phyloP scores from a whole-genome alignment of 2,329 filamentous ascomycete genomes.

The Fusarium sp. region DNA sequence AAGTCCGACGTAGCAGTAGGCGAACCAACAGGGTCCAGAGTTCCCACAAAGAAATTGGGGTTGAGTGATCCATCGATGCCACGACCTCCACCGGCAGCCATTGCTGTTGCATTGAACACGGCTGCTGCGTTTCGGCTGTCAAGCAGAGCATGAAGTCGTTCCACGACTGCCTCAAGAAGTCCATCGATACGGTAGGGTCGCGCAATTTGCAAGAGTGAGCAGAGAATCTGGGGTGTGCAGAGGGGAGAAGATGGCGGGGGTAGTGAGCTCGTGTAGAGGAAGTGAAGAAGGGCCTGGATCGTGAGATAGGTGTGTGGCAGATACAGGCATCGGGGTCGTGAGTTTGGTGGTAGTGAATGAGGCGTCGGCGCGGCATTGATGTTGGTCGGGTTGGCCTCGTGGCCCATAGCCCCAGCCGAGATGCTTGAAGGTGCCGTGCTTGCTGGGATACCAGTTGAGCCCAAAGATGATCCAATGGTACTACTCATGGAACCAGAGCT shows the following conservation, averaged over 20 bases:
- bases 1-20: slow-evolving; percentile 52
- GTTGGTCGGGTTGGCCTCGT: slow-evolving; percentile 53
- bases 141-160: slow-evolving; percentile 87
- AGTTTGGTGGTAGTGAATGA: slow-evolving; percentile 67
- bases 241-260: slow-evolving; percentile 80
- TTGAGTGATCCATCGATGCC: slow-evolving; percentile 78
- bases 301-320: slow-evolving; percentile 93
- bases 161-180: slow-evolving; percentile 90
- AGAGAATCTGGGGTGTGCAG: slow-evolving; percentile 94
- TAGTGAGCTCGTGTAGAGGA: slow-evolving; percentile 91
- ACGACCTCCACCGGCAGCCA: slow-evolving; percentile 94
- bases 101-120: slow-evolving; percentile 97
- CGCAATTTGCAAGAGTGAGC: slow-evolving; percentile 92
- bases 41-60: slow-evolving; percentile 71
- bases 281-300: slow-evolving; percentile 90
- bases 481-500: slow-evolving; percentile 61
- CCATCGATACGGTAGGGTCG: slow-evolving; percentile 95
- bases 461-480: slow-evolving; percentile 57
- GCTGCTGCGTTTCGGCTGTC: slow-evolving; percentile 95
- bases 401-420: slow-evolving; percentile 52
- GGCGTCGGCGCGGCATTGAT: slow-evolving; percentile 70
- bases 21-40: slow-evolving; percentile 57
- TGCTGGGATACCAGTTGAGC: slow-evolving; percentile 53
- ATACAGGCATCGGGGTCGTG: slow-evolving; percentile 87
- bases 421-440: slow-evolving; percentile 60